Base-by-base conservation (phyloP, 805 yeast genomes). In the Wickerhamiella siamensis region DNA sequence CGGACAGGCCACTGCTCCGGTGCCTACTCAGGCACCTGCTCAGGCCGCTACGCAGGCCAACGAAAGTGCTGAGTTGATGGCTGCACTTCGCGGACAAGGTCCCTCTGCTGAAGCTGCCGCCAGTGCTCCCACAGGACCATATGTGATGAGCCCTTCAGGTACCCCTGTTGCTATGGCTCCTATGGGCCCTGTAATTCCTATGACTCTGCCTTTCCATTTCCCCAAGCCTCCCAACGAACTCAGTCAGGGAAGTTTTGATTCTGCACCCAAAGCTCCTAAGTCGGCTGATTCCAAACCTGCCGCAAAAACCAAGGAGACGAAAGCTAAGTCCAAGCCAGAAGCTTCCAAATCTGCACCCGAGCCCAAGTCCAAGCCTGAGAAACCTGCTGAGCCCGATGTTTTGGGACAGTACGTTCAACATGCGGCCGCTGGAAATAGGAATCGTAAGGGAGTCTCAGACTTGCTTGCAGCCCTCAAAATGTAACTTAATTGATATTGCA, bases 341-440 rank as follows among this genome's bases (percentile, higher is more conserved):
- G 24, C 31, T 8, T 17, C 45, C 27, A n/a, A 18, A 22, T 40
- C 49, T 17, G 43, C 46, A 6, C 46, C 44, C 2, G 14, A n/a
- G 20, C 39, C 27, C 14, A 33, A 15, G 14, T 32, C 42, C 16
- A 57, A 54, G 18, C 47, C 55, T 29, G n/a, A n/a, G n/a, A 50
- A 53, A 29, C 54, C 54, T 21, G 60, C 54, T 33, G 38, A 40
- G 31, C 19, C 40, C 29, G 34, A 39, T 31, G 34, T 32, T 17
- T 42, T 44, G 19, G 46, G 29, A 24, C 12, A 6, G 12, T 24
- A 24, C 29, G 29, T 24, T 24, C 22, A 12, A 15, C 26, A 17
- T 15, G 21, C 18, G 20, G 16, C 32, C 41, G 16, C n/a, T 6
- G 16, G 34, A 31, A 12, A 15, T 15, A 6, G 27, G 5, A n/a